Conservation (phyloP, 192 early-diverging fungal species). For the Linnemannia exigua region DNA sequence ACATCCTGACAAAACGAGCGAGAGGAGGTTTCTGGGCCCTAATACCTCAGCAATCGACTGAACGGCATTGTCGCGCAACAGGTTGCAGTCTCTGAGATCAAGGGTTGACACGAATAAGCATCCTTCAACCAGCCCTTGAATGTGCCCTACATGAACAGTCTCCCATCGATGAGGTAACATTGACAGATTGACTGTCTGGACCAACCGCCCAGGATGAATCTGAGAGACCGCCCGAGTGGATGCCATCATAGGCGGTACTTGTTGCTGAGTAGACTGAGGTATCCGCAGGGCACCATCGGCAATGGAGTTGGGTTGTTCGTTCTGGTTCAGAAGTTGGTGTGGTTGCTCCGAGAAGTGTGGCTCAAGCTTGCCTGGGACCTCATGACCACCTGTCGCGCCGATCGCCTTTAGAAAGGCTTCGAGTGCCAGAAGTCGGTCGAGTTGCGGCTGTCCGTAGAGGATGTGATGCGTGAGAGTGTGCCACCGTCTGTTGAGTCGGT, state of each 20-base stretch:
- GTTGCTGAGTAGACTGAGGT: neutral
- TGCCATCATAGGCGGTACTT: neutral
- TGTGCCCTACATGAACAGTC: constrained; percentile 3
- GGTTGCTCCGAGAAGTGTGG: neutral
- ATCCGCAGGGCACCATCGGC: neutral
- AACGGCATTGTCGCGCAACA: constrained; percentile 42
- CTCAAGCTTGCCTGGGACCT: neutral
- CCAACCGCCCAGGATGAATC: constrained; percentile 22
- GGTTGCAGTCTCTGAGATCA: constrained; percentile 26
- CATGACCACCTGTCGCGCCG: neutral
- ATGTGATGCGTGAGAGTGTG: constrained; percentile 24
- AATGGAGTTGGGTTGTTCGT: neutral
- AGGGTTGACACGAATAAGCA: constrained; percentile 25
- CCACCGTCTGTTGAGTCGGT: constrained; percentile 32
- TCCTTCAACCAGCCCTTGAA: constrained; percentile 25
- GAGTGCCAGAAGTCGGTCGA: constrained; percentile 4
- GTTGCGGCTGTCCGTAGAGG: constrained; percentile 25
- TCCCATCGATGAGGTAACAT: constrained; percentile 56
- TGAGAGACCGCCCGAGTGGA: neutral
- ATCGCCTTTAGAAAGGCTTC: constrained; percentile 28
- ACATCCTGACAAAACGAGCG: constrained; percentile 46
- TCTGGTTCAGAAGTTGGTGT: neutral
- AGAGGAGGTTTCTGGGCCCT: constrained; percentile 28
- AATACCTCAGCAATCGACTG: constrained; percentile 28
- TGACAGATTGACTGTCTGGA: constrained; percentile 34